Evolutionary conservation across 139 green algal species (phyloP), one percentile per base, ranked within the genome.

Genomic region (Chlorella ohadii): DNA sequence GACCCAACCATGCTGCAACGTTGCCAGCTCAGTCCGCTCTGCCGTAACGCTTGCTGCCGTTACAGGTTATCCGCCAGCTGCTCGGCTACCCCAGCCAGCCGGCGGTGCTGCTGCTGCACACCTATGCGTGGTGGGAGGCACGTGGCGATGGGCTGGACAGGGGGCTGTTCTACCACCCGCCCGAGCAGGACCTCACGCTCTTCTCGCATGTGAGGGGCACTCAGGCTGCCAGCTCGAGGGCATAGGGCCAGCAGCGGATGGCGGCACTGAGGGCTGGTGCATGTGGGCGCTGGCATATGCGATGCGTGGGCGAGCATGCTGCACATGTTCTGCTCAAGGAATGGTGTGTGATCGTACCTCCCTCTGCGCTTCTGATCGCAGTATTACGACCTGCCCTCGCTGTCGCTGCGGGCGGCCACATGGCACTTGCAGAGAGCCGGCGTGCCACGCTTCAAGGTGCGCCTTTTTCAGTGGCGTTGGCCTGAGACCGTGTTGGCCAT

Each of bases 81-180:
- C 47, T 63, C 2, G 19, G 23, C 23, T 63, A 79, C 16, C 47
- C 17, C 72, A n/a, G 72, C 47, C 72, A 34, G 9, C 72, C 72
- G 6, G 44, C 27, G 12, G 17, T 44, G 13, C 16, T 79, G 27
- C 28, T 39, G 28, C 41, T 64, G 47, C 44, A 44, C 44, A 15
- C 1, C 1, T 44, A 66, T 19, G 57, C 44, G 17, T 80, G 74
- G 74, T 80, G 57, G 33, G 74, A 80, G 25, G 57, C 74, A 0
- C 1, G 33, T 0, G 74, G 72, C 12, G 74, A 80, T 33, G 74
- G 74, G 13, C 28, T 80, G n/a, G 34, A 80, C 74, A 31, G 34
- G 20, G 74, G 74, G 33, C 55, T 80, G 74, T 80, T 66, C 55
- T 80, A 80, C 33, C n/a, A n/a, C 20, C n/a, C 67, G 51, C 74